Evolutionary conservation across 352 stramenopile species (phyloP), one percentile per base, ranked within the genome.

Genomic region (Phytophthora uliginosa): DNA sequence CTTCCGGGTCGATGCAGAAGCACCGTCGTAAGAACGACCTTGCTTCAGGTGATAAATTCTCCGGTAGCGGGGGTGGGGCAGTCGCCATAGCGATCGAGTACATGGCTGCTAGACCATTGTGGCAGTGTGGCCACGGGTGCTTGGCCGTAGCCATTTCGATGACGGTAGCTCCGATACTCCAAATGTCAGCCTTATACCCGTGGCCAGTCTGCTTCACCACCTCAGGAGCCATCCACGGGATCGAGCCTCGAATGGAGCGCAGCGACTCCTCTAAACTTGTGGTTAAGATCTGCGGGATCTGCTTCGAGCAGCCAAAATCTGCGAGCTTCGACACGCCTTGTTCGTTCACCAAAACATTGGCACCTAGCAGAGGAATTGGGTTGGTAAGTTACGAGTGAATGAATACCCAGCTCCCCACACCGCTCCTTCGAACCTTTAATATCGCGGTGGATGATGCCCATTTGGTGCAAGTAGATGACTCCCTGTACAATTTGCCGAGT

Each of bases 401-500:
- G n/a, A 34, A 33, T 33, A 65, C 15, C 15, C 45, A 52, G 45
- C 18, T 28, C 18, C 18, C n/a, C n/a, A n/a, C n/a, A n/a, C n/a
- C n/a, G n/a, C n/a, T 18, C 9, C 20, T 26, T 28, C 47, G 15
- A 31, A 86, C 83, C 87, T 82, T 98, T 98, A 66, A 99, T 98
- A 76, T 99, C 95, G 22, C 95, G 86, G 71, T 99, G 95, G 38
- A 99, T 91, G 56, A 99, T 97, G 20, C 89, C 82, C 67, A 98
- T 94, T 34, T 87, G 76, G 73, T 99, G 95, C 7, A 99, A 75
- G 77, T 98, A 99, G 8, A 86, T 77, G n/a, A 98, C 85, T 9
- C 95, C 96, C 12, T 86, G 73, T 9, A 98, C 81, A 66, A 98
- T 97, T 80, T 99, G 96, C 5, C 77, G 83, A 42, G 97, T 91